phyloP scores from a whole-genome alignment of 352 stramenopile species.

The Globisporangium parvum region DNA sequence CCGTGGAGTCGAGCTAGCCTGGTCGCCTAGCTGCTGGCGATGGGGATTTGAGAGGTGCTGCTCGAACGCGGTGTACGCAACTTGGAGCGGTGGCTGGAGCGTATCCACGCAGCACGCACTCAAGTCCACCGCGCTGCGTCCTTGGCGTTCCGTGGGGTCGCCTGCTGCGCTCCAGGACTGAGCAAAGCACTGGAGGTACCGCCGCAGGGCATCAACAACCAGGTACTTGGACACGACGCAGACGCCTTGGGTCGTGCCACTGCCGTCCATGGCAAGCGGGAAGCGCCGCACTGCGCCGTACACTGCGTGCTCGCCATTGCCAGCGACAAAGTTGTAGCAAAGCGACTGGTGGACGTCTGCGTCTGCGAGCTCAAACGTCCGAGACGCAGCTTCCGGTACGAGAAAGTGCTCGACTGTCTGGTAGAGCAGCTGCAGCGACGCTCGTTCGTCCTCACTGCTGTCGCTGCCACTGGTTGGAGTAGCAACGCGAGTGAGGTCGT shows the following conservation, averaged over 20 bases:
- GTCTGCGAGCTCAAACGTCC: conserved; percentile 11
- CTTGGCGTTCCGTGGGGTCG: too few relatives aligned
- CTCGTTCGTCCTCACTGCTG: not conserved
- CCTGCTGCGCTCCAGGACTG: not conserved
- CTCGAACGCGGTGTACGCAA: not conserved
- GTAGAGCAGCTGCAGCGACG: conserved; percentile 6
- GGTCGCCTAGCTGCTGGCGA: not conserved
- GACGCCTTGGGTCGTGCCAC: conserved; percentile 21
- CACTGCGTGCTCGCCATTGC: conserved; percentile 22
- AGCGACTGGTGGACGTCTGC: conserved; percentile 12
- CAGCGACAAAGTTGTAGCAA: conserved; percentile 54
- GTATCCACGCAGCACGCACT: too few relatives aligned
- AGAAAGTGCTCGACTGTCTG: conserved; percentile 41
- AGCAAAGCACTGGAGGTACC: conserved; percentile 27
- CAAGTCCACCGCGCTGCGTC: too few relatives aligned
- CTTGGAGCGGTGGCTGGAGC: not conserved
- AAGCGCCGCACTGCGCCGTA: conserved; percentile 41
- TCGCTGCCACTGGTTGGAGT: not conserved
- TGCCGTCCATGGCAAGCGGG: conserved; percentile 3
- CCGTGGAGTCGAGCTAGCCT: not conserved
- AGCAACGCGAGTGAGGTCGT: not conserved
- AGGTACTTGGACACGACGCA: conserved; percentile 51
- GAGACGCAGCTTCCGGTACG: conserved; percentile 20
- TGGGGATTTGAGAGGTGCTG: not conserved
- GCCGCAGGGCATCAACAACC: conserved; percentile 41